Percentiles rank a stretch among this genome's conserved stretches.
Evolutionary conservation across 306 rosid species (phyloP).

Genomic region (Sphenostylis stenocarpa): DNA sequence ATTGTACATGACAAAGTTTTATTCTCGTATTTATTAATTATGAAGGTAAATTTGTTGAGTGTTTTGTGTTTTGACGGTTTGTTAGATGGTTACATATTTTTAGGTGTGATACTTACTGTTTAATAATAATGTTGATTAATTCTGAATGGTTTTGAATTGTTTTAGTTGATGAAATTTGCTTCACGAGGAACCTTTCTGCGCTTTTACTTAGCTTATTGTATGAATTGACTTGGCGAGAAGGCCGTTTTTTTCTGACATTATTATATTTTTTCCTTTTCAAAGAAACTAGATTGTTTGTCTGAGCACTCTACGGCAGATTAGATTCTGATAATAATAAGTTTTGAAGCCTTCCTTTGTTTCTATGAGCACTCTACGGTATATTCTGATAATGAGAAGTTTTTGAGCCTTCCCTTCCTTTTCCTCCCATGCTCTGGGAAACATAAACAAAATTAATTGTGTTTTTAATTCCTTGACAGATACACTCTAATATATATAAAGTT

Average conservation of each 20-base stretch:
- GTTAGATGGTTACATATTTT: background rate
- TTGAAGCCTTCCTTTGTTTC: no score
- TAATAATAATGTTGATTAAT: background rate
- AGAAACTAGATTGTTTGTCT: background rate
- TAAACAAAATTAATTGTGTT: no score
- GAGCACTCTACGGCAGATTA: background rate
- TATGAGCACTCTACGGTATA: no score
- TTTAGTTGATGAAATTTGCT: slow-evolving; percentile 19
- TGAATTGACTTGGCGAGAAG: background rate
- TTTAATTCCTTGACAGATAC: slow-evolving; percentile 2
- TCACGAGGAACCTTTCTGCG: slow-evolving; percentile 10
- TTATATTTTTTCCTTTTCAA: background rate
- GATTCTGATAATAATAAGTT: no score
- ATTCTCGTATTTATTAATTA: background rate
- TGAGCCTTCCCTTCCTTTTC: background rate
- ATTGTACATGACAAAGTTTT: background rate
- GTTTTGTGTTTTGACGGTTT: background rate
- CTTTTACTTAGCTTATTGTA: background rate
- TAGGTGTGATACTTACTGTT: background rate
- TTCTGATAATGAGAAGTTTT: background rate
- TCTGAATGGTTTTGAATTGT: background rate
- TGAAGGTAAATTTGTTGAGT: slow-evolving; percentile 1
- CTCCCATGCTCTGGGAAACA: no score
- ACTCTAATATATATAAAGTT: background rate
- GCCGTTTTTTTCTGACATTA: background rate